phyloP scores from a whole-genome alignment of 208 protist genomes.

The Leishmania guyanensis region DNA sequence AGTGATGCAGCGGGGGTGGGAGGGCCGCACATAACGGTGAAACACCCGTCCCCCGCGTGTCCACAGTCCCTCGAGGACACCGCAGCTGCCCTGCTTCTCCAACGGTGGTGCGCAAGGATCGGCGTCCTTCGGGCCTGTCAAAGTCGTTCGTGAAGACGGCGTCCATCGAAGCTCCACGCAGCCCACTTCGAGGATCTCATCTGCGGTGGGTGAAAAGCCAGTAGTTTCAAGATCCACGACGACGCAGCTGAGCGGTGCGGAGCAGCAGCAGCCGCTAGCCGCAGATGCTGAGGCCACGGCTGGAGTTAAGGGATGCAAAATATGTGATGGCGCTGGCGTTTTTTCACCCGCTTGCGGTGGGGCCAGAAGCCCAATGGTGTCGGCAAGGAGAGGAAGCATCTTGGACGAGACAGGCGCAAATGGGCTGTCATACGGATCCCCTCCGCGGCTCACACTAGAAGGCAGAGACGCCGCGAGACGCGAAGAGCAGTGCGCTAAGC shows the following conservation, averaged over 20 bases:
- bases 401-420: slow-evolving; percentile 1
- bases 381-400: slow-evolving; percentile 10
- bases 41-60: slow-evolving; percentile 41
- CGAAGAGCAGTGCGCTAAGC: not conserved
- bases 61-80: slow-evolving; percentile 33
- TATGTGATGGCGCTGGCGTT: not conserved
- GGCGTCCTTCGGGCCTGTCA: not conserved
- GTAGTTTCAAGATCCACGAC: slow-evolving; percentile 76
- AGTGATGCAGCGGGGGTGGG: slow-evolving; percentile 10
- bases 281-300: not conserved
- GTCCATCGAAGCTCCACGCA: slow-evolving; percentile 67
- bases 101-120: not conserved
- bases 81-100: not conserved
- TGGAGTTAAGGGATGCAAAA: not conserved
- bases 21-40: slow-evolving; percentile 47
- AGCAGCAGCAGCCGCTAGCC: not conserved
- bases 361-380: slow-evolving; percentile 11
- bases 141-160: not conserved
- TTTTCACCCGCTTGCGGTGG: too few relatives aligned
- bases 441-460: not conserved
- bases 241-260: slow-evolving; percentile 35
- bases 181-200: slow-evolving; percentile 64
- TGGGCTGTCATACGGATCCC: not conserved
- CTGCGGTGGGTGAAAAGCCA: slow-evolving; percentile 40
- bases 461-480: not conserved